Evolutionary conservation across 163 green algal genomes (phyloP), one percentile per base, ranked within the genome.

Genomic region (Chlamydomonas reinhardtii): DNA sequence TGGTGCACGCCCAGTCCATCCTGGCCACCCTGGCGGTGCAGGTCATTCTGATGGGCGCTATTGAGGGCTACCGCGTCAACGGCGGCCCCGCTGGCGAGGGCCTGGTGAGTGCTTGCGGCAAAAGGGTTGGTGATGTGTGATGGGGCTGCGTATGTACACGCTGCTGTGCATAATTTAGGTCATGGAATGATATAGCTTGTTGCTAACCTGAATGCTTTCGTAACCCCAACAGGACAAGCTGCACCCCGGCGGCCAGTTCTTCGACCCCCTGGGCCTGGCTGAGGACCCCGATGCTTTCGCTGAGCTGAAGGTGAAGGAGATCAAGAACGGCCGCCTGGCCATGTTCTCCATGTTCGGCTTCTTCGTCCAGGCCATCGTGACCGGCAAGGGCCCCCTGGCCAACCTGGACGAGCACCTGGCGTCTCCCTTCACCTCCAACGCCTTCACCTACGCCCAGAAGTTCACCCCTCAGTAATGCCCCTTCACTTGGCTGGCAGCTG

Each of bases 271-370:
- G 65, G 89, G 90, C 82, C 91, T 96, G 85, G 94, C 94, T 86
- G 92, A 94, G 59, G 82, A 87, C 71, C 82, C 82, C 4, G 82
- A 87, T 24, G 37, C 82, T 39, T 68, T 75, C 39, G 71, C 82
- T 27, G 82, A 87, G 96, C 94, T 94, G 52, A 95, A 96, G 92
- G 92, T 96, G 20, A 97, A 97, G 92, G 95, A 98, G 94, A 93
- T 98, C 91, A 98, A 98, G 95, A 98, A 98, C 91, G 95, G 95
- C 48, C 94, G 96, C 73, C 93, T 98, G 69, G 95, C 95, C 65
- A 97, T 97, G 95, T 94, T 97, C 88, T 92, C 91, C 59, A 95
- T 96, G 90, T 94, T 96, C 73, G 95, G 95, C 76, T 96, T 96
- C 88, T 95, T 94, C 83, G 89, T 97, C 16, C 96, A 98, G 93